These are phyloP conservation scores for Ottelia alismoides DNA, from an alignment of 106 monocot species.

Conservation along the genomic window DNA sequence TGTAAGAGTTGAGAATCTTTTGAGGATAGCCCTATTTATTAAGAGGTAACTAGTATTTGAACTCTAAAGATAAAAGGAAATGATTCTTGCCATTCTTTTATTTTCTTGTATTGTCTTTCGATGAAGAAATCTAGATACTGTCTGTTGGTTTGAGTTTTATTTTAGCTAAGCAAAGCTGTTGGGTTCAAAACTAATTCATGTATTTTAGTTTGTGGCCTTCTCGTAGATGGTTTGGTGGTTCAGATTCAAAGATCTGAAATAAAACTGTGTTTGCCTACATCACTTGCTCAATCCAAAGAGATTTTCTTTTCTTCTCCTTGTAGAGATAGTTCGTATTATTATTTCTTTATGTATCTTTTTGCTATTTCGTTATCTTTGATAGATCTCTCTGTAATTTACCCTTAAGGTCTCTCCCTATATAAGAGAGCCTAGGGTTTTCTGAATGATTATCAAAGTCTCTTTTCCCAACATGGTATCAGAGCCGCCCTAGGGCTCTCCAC, in stretches of 20 bases:
- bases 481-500: too few species aligned
- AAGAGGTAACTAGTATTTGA: conserved; percentile 84
- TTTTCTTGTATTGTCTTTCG: conserved; percentile 92
- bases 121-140: conserved; percentile 92
- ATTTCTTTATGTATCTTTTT: too few species aligned
- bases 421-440: too few species aligned
- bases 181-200: conserved; percentile 74
- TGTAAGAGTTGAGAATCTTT: conserved; percentile 64
- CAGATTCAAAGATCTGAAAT: conserved; percentile 79
- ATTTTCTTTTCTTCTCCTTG: conserved; percentile 37
- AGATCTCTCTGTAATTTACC: too few species aligned
- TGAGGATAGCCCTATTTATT: conserved; percentile 62
- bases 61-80: conserved; percentile 56
- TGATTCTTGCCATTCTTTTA: conserved; percentile 80
- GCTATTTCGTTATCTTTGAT: too few species aligned
- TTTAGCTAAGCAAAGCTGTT: conserved; percentile 65
- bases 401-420: too few species aligned
- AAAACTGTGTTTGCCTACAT: conserved; percentile 77
- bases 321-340: too few species aligned
- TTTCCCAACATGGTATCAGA: too few species aligned
- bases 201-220: conserved; percentile 90
- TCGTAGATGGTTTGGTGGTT: conserved; percentile 71
- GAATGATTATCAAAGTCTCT: too few species aligned
- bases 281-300: conserved; percentile 50
- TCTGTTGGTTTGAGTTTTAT: conserved; percentile 81